Percentiles rank a stretch among this genome's conserved stretches.
Conservation (phyloP, 2,329 filamentous ascomycete genomes). For the Trichoderma polysporum region DNA sequence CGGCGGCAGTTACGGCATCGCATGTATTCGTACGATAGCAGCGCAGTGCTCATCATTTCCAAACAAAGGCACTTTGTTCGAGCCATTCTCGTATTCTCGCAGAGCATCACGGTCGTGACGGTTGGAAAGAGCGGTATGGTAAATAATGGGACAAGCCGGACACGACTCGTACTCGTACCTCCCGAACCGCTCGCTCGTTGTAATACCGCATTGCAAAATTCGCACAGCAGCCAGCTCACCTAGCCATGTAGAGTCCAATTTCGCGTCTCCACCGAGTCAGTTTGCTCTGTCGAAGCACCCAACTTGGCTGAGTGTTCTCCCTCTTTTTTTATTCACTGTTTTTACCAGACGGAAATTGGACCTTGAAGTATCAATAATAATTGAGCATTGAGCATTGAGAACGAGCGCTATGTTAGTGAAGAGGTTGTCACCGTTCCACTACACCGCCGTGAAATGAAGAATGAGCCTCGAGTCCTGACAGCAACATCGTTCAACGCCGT, state of each 20-base stretch:
- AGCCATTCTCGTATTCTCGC: not conserved
- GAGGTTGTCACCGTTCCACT: not conserved
- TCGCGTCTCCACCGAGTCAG: not conserved
- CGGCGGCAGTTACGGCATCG: not conserved
- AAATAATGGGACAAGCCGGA: not conserved
- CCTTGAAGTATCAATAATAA: not conserved
- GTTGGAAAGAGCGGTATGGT: not conserved
- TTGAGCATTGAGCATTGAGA: not conserved
- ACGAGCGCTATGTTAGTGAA: not conserved
- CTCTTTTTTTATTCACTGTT: not conserved
- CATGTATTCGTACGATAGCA: not conserved
- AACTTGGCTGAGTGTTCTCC: not conserved
- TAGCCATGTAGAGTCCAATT: not conserved
- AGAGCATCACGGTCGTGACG: not conserved
- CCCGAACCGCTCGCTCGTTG: not conserved
- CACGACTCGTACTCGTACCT: not conserved
- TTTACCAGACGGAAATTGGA: not conserved
- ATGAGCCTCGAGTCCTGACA: not conserved
- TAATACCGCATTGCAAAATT: not conserved
- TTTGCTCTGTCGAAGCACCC: not conserved
- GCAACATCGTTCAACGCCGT: not conserved
- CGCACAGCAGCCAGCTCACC: too few species aligned
- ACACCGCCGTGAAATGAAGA: not conserved
- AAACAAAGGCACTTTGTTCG: constrained; percentile 5
- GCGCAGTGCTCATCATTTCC: not conserved